Base-by-base conservation (phyloP, 106 monocot species). In the Allium fistulosum region DNA sequence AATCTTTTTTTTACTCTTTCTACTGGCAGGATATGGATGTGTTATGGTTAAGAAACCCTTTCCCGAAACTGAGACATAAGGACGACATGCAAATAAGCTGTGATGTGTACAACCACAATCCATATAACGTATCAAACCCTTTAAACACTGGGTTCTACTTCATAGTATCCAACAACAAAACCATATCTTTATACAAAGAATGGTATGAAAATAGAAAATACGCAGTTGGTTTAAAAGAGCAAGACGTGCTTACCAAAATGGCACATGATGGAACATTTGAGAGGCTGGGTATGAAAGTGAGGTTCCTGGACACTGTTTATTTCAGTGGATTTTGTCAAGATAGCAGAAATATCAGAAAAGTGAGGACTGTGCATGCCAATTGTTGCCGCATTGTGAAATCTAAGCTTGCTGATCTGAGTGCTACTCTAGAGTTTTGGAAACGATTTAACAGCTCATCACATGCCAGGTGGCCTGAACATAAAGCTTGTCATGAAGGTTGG, bases 71-170 rank as follows among this genome's bases (percentile, higher is more conserved):
- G 55, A 22, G 62, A n/a, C 27, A 57, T 16, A 7, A 56, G 8
- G 79, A 76, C 28, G 82, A 84, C 62, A 48, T 92, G 53, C 82
- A 84, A 17, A 66, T 88, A n/a, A 85, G 78, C 69, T 83, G 76
- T 58, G 92, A 92, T 62, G 4, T 2, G 16, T 92, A 76, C 76
- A 76, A 74, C 26, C 75, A 80, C 4, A 7, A 22, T 0, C 82
- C 88, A 5, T 68, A 53, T 48, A 71, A 82, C 66, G 50, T 72
- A 12, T 56, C 76, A 66, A 92, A 88, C 76, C 8, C 26, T 9
- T 49, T 79, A 27, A 92, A 92, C 59, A 92, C 85, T 0, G 92
- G 92, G 2, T 88, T 92, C 84, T 88, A 82, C 69, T 83, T 71
- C 26, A 80, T 75, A 7, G 45, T 59, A n/a, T 80, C 92, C 16